These are phyloP conservation scores for Aspergillus sp. DNA, from an alignment of 2,329 filamentous ascomycete species.

Conservation along the genomic window DNA sequence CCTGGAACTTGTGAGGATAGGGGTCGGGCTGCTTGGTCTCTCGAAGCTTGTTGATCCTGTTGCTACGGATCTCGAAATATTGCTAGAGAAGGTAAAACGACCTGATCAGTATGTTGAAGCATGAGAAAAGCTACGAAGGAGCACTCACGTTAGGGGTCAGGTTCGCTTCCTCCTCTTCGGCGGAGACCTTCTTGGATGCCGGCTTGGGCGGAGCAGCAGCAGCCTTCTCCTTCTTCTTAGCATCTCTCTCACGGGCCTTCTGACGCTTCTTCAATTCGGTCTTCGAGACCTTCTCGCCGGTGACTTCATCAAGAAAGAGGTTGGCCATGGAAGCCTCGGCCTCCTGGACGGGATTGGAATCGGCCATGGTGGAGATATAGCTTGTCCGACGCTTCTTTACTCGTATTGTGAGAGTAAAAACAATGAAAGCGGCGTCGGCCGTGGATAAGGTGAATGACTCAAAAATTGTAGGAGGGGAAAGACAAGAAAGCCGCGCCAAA, in stretches of 20 bases:
- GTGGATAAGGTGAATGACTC: conserved; percentile 29
- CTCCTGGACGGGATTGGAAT: conserved; percentile 47
- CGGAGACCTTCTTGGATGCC: conserved; percentile 61
- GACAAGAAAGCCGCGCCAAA: conserved; percentile 21
- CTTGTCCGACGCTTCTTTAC: conserved; percentile 13
- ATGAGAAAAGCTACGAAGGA: neutral
- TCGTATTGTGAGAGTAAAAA: conserved; percentile 21
- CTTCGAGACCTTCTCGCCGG: conserved; percentile 85
- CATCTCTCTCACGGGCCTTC: conserved; percentile 86
- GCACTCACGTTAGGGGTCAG: conserved; percentile 70
- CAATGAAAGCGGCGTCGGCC: conserved; percentile 12
- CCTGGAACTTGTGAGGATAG: conserved; percentile 93
- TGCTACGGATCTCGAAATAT: conserved; percentile 96
- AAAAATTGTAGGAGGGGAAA: conserved; percentile 24
- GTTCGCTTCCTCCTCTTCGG: conserved; percentile 71
- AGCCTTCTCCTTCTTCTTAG: conserved; percentile 86
- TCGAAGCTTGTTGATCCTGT: conserved; percentile 76
- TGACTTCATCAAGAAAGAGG: conserved; percentile 87
- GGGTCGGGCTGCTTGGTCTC: conserved; percentile 76
- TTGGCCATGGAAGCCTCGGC: conserved; percentile 64
- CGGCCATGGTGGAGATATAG: conserved; percentile 39
- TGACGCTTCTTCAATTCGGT: conserved; percentile 91
- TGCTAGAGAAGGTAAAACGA: conserved; percentile 54
- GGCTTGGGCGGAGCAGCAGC: conserved; percentile 66
- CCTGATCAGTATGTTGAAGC: conserved; percentile 16